Evolutionary conservation across 2,329 filamentous ascomycete species (phyloP).

Genomic region (Penicillium sp.): DNA sequence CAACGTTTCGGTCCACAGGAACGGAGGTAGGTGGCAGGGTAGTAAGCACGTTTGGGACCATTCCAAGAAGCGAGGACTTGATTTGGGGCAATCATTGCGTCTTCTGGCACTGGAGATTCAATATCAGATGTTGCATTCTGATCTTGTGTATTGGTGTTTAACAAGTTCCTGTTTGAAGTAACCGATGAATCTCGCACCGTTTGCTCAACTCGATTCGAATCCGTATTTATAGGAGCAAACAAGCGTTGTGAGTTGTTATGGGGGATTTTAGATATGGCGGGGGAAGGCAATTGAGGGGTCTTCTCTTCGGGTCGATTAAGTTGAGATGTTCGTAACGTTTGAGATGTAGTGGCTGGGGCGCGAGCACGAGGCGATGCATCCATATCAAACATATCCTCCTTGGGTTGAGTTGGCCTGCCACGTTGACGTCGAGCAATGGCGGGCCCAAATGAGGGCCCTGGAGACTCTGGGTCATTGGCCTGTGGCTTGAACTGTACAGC

Average conservation of each 20-base stretch:
- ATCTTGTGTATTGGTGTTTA: not conserved
- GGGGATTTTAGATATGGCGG: slow-evolving; percentile 10
- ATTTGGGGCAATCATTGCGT: slow-evolving; percentile 40
- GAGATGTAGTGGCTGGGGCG: not conserved
- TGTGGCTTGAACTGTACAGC: slow-evolving; percentile 17
- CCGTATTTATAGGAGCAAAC: not conserved
- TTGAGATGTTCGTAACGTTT: not conserved
- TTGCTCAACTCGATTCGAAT: slow-evolving; percentile 11
- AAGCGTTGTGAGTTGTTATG: slow-evolving; percentile 17
- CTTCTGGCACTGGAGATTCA: slow-evolving; percentile 15
- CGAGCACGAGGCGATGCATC: slow-evolving; percentile 29
- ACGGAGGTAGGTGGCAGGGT: slow-evolving; percentile 55
- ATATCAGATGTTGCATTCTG: slow-evolving; percentile 6
- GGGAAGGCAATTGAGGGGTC: not conserved
- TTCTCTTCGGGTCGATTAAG: not conserved
- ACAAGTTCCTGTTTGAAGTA: not conserved
- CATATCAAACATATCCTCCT: slow-evolving; percentile 34
- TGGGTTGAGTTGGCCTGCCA: slow-evolving; percentile 21
- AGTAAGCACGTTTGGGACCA: slow-evolving; percentile 52
- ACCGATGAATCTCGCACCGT: not conserved
- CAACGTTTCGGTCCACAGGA: slow-evolving; percentile 39
- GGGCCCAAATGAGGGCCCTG: slow-evolving; percentile 15
- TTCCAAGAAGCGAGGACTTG: slow-evolving; percentile 59
- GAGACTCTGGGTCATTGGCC: slow-evolving; percentile 15
- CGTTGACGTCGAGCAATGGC: slow-evolving; percentile 20